Conservation (phyloP, 2,329 filamentous ascomycete species). For the Pyrenophora graminea region DNA sequence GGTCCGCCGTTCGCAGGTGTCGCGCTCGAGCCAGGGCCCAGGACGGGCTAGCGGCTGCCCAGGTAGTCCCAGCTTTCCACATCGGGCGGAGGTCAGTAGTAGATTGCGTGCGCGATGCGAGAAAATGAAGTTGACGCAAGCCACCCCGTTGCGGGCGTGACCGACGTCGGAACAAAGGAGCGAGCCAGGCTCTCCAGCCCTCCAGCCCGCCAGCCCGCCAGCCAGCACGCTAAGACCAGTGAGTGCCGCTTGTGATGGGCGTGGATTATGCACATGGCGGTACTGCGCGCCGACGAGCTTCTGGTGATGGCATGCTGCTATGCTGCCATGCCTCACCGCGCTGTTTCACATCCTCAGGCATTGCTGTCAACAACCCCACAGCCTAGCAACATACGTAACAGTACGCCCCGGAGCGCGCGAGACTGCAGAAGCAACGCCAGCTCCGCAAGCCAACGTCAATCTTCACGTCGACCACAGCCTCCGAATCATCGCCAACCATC, state of each 20-base stretch:
- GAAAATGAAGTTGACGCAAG: conserved; percentile 10
- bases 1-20: conserved; percentile 10
- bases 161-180: background rate
- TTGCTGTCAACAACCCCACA: background rate
- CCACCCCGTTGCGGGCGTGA: conserved; percentile 18
- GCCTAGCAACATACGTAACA: background rate
- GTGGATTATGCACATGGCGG: background rate
- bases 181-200: too few species aligned
- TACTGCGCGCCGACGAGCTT: too few species aligned
- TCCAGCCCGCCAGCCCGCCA: too few species aligned
- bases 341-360: conserved; percentile 7
- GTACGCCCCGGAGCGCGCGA: conserved; percentile 1
- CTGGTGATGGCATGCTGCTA: background rate
- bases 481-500: conserved; percentile 4
- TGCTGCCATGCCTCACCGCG: background rate
- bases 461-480: background rate
- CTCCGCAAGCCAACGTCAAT: background rate
- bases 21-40: background rate
- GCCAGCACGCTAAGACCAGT: background rate
- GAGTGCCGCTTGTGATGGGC: background rate
- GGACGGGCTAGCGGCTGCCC: background rate
- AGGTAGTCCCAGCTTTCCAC: background rate
- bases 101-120: conserved; percentile 13
- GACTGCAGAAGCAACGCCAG: background rate
- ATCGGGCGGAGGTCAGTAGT: background rate